phyloP scores from a whole-genome alignment of 495 filamentous ascomycete species.

The Aspergillus panamensis region DNA sequence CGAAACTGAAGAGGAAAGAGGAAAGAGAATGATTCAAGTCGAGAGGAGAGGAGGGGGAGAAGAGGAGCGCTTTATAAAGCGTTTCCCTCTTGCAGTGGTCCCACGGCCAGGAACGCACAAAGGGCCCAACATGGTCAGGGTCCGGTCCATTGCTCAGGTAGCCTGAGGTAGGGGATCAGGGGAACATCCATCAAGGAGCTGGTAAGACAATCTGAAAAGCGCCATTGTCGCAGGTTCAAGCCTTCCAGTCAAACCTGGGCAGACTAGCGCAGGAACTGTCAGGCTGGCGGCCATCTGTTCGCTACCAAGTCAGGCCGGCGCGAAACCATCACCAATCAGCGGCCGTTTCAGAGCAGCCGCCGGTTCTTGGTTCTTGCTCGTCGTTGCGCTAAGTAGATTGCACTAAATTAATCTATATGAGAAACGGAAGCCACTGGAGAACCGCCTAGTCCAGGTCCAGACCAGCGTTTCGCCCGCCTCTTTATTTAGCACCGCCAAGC shows the following conservation, averaged over 20 bases:
- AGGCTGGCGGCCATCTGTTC: conserved; percentile 1
- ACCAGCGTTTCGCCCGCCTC: conserved; percentile 14
- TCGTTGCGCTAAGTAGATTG: not conserved
- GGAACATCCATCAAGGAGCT: not conserved
- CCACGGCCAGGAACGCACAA: not conserved
- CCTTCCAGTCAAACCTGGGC: not conserved
- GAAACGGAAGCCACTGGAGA: not conserved
- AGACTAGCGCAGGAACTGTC: not conserved
- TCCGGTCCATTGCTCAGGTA: not conserved
- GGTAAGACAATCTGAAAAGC: conserved; percentile 18
- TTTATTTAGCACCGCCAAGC: conserved; percentile 13
- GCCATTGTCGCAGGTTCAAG: conserved; percentile 19
- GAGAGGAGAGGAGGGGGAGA: not conserved
- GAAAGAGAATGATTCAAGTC: not conserved
- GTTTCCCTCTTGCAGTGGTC: not conserved
- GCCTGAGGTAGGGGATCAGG: too few species aligned
- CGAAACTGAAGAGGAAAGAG: not conserved
- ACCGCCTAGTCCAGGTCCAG: not conserved
- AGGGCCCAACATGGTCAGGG: not conserved
- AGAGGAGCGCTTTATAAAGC: not conserved
- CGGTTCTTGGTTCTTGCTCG: not conserved
- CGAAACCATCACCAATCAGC: conserved; percentile 17
- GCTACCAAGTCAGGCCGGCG: conserved; percentile 8
- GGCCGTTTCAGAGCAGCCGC: conserved; percentile 1
- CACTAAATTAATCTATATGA: too few species aligned